phyloP scores from a whole-genome alignment of 1,139 yeast genomes.

The Candida frijolesensis region DNA sequence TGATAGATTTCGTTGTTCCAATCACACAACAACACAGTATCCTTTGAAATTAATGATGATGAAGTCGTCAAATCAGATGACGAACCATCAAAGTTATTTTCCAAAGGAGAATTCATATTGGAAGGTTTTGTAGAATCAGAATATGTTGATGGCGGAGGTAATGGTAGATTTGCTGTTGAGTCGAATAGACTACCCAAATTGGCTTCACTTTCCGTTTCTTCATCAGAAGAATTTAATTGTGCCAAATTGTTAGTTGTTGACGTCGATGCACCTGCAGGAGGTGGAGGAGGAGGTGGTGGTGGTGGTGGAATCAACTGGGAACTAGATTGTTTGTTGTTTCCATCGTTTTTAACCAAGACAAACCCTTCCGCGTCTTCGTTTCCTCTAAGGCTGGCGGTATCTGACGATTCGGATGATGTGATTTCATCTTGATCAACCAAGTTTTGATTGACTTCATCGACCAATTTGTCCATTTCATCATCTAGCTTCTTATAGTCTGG shows the following conservation, averaged over 20 bases:
- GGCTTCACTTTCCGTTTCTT: constrained; percentile 22
- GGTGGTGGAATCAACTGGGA: constrained; percentile 3
- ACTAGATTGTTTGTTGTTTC: not conserved
- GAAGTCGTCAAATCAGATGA: constrained; percentile 8
- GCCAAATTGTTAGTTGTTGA: constrained; percentile 5
- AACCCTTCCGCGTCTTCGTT: constrained; percentile 23
- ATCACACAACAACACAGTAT: constrained; percentile 67
- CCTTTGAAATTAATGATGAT: constrained; percentile 25
- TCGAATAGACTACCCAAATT: constrained; percentile 31
- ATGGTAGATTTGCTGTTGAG: constrained; percentile 26
- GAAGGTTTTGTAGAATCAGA: constrained; percentile 26
- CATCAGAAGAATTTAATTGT: constrained; percentile 18
- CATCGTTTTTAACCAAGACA: constrained; percentile 22
- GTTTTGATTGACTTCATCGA: constrained; percentile 17
- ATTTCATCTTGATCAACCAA: constrained; percentile 7
- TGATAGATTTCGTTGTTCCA: constrained; percentile 58
- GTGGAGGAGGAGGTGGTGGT: constrained; percentile 9
- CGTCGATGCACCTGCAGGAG: constrained; percentile 1
- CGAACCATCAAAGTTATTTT: constrained; percentile 10
- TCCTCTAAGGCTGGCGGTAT: constrained; percentile 8
- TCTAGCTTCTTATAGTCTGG: constrained; percentile 22
- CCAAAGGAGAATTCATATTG: constrained; percentile 26
- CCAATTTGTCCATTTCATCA: constrained; percentile 21
- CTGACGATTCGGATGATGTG: constrained; percentile 9
- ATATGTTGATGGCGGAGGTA: constrained; percentile 20